Base-by-base conservation (phyloP, 306 rosid species). In the Castanea crenata region DNA sequence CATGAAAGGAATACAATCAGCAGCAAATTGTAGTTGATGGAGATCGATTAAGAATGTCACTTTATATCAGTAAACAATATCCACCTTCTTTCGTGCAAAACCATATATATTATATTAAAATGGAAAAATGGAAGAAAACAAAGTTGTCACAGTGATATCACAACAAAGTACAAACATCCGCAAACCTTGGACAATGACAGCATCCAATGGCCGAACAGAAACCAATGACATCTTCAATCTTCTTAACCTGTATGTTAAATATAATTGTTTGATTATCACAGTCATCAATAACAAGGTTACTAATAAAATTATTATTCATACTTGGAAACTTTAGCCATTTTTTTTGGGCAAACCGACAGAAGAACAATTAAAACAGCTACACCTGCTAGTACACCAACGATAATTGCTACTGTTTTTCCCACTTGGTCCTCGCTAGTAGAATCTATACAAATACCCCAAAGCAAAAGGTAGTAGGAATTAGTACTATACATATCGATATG, bases 331-430 rank as follows among this genome's bases (percentile, higher is more conserved):
- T 80, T 86, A 92, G 92, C 87, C 79, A 87, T 89, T 80, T 92
- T 82, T 88, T 79, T 92, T 77, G 89, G 83, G 87, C 98, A 95
- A 69, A 95, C 82, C 41, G 91, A 95, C 83, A 95, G 99, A 75
- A 95, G 91, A 25, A 91, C 97, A 78, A 95, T 86, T n/a, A 93
- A 80, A 85, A 95, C 76, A 20, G 96, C 97, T 61, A 95, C 78
- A 25, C 88, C 90, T 13, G 85, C 94, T 10, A 91, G 81, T 14
- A 82, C 88, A 10, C 99, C 98, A 58, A 93, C 91, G 54, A 95
- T 88, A 81, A 95, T 95, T 71, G 97, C 92, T 11, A 93, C 91
- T 18, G 99, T 89, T 77, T 90, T 95, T 2, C 98, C 97, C 71
- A 74, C 89, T 62, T 90, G 81, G 72, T 95, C 96, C 76, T 91